Evolutionary conservation across 257 asterid species (phyloP).

Genomic region (Nicotiana benthamiana): DNA sequence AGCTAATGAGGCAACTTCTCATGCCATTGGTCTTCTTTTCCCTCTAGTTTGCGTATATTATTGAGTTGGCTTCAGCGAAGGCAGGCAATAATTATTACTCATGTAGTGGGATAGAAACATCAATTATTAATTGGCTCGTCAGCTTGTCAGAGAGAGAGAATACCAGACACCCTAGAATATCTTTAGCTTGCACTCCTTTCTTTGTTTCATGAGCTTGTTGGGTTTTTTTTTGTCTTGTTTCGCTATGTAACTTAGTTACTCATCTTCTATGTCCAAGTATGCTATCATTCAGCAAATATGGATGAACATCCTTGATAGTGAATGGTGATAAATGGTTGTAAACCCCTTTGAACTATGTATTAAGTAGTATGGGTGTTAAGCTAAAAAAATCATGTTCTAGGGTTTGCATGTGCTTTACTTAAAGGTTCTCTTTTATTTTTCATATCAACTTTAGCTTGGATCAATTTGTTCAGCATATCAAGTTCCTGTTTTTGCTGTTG

Average conservation of each 20-base stretch:
- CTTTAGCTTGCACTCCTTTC: neutral
- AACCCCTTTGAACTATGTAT: neutral
- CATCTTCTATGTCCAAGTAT: neutral
- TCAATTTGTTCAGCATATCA: neutral
- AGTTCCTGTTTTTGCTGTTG: conserved; percentile 6
- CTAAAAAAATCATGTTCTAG: neutral
- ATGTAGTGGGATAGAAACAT: neutral
- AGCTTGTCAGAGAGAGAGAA: neutral
- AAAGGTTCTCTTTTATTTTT: neutral
- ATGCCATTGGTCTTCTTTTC: neutral
- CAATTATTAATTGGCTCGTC: neutral
- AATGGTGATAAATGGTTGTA: neutral
- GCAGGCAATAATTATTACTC: neutral
- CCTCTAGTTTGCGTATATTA: neutral
- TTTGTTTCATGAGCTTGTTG: neutral
- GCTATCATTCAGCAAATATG: neutral
- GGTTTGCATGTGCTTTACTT: neutral
- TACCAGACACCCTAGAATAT: neutral
- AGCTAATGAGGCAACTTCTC: too few species aligned
- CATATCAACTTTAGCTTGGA: neutral
- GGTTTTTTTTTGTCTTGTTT: neutral
- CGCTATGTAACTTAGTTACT: neutral
- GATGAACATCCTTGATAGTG: neutral
- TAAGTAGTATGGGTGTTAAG: neutral
- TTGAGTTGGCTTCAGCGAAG: neutral